Percentiles rank a stretch among this genome's conserved stretches.
phyloP scores from a whole-genome alignment of 2,329 filamentous ascomycete genomes.

The Remersonia thermophila region DNA sequence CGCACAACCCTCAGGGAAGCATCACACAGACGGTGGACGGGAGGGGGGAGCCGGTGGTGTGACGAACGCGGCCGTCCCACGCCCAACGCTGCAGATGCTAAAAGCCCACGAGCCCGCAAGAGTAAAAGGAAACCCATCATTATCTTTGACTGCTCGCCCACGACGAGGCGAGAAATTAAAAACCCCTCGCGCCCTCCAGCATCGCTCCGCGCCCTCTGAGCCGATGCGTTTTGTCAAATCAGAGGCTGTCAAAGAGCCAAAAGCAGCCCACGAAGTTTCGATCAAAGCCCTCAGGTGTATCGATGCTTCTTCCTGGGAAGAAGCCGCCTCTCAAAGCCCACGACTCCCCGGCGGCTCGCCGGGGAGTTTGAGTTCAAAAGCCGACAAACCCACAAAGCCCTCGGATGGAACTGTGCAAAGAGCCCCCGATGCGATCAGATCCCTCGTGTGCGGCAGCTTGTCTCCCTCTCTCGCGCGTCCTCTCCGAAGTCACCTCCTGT shows the following conservation, averaged over 20 bases:
- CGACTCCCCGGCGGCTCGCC: slow-evolving; percentile 19
- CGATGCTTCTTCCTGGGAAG: slow-evolving; percentile 27
- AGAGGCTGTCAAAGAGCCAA: slow-evolving; percentile 22
- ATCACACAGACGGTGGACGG: slow-evolving; percentile 1
- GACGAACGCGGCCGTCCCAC: no score
- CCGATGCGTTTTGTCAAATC: slow-evolving; percentile 5
- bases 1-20: slow-evolving; percentile 13
- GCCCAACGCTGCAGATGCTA: slow-evolving; percentile 10
- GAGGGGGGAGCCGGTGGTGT: background rate
- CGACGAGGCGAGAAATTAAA: slow-evolving; percentile 7
- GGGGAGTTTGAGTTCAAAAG: slow-evolving; percentile 33
- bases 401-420: slow-evolving; percentile 31
- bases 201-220: slow-evolving; percentile 7
- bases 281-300: slow-evolving; percentile 43
- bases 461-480: background rate
- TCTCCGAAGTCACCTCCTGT: background rate
- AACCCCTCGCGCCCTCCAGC: slow-evolving; percentile 15
- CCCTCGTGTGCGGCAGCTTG: slow-evolving; percentile 25
- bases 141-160: slow-evolving; percentile 2
- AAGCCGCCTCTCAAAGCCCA: slow-evolving; percentile 44
- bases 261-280: slow-evolving; percentile 21
- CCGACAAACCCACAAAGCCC: slow-evolving; percentile 36
- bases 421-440: slow-evolving; percentile 29
- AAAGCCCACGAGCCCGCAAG: slow-evolving; percentile 15
- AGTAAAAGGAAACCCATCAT: slow-evolving; percentile 17